Conservation (phyloP, 805 yeast species). For the Zygoascus bituminiphila region DNA sequence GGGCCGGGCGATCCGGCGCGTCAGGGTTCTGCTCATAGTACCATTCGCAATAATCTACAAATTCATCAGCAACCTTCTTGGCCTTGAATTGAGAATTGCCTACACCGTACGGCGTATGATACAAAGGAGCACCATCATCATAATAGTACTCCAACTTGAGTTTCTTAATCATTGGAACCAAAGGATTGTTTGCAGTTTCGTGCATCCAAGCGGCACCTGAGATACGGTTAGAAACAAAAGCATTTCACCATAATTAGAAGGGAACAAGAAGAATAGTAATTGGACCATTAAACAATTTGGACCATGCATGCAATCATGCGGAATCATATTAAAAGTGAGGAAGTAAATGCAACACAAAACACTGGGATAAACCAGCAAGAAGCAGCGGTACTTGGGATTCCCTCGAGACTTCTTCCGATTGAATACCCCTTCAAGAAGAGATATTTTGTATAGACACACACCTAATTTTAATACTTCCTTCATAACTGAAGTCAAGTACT, state of each 20-base stretch:
- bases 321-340: background rate
- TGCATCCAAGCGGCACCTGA: slow-evolving; percentile 82
- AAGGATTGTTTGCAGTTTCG: slow-evolving; percentile 57
- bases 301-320: background rate
- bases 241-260: background rate
- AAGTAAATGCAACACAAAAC: background rate
- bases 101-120: slow-evolving; percentile 18
- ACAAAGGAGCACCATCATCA: slow-evolving; percentile 19
- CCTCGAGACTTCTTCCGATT: background rate
- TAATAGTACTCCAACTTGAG: slow-evolving; percentile 17
- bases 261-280: background rate
- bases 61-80: slow-evolving; percentile 21
- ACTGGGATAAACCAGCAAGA: background rate
- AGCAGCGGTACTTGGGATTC: background rate
- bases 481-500: background rate
- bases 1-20: slow-evolving; percentile 19
- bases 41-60: slow-evolving; percentile 19
- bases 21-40: slow-evolving; percentile 17
- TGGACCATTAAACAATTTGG: background rate
- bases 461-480: slow-evolving; percentile 1
- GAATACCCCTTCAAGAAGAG: background rate
- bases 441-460: background rate
- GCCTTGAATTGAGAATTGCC: slow-evolving; percentile 20
- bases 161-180: slow-evolving; percentile 34
- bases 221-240: background rate